Evolutionary conservation across 768 basidiomycete species (phyloP), one percentile per base, ranked within the genome.

Genomic region (Amanita muscaria): DNA sequence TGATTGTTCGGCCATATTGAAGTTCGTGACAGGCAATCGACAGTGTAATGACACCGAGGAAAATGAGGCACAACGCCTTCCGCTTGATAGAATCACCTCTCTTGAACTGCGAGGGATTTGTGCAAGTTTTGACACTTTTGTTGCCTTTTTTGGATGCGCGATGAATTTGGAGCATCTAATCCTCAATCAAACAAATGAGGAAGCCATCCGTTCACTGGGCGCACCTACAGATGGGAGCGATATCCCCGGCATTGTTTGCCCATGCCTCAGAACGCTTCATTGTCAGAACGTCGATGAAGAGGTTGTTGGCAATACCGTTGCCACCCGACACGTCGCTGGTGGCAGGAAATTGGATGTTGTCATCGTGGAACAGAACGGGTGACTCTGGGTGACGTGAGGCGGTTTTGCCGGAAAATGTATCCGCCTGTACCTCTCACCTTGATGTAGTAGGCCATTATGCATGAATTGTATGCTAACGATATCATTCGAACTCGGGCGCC

Each of bases 321-420:
- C 15, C 4, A 12, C 16, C 25, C 44, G 44, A 9, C 24, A 16
- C 15, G 19, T 1, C 25, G 11, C 12, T 18, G 22, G 34, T n/a
- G 22, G n/a, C 9, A 31, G 8, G 22, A 22, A 80, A 49, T 73
- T 81, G 27, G 27, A 29, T 6, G 27, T 12, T 29, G 7, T 29
- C 6, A 29, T 6, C 6, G 6, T 29, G 27, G 27, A 29, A 29
- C 7, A 6, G 6, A 29, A 12, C 27, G 27, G 27, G 27, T 29
- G 27, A 29, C 27, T 6, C 27, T 6, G 27, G 7, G 6, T 29
- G 27, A 29, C 27, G 27, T 12, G n/a, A 29, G 27, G 27, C 27
- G 12, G 12, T 12, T 6, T n/a, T n/a, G n/a, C n/a, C n/a, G n/a
- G n/a, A n/a, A n/a, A n/a, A n/a, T n/a, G n/a, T n/a, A n/a, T n/a